A percentile compares a stretch with the other conserved stretches of the same genome.
Conservation (phyloP, 768 basidiomycete species). For the Asterophora parasitica region DNA sequence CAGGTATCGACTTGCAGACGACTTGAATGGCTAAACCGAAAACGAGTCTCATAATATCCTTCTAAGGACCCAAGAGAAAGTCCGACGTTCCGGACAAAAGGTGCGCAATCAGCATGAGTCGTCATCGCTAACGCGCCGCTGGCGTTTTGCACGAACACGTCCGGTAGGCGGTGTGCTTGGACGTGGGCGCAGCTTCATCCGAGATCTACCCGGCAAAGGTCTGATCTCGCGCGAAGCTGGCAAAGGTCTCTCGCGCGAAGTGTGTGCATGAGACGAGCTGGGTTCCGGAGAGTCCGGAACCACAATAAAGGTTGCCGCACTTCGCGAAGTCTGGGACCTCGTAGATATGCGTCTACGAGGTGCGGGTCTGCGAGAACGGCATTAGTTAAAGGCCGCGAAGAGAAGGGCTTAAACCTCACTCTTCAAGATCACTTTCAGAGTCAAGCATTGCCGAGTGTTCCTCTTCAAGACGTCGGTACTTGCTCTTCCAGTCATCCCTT, state of each 20-base stretch:
- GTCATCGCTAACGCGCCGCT: not conserved
- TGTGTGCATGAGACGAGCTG: no score
- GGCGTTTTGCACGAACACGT: constrained; percentile 7
- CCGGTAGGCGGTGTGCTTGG: constrained; percentile 7
- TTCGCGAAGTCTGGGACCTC: no score
- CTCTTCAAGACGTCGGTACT: constrained; percentile 19
- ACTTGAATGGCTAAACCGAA: no score
- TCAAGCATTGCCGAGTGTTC: constrained; percentile 2
- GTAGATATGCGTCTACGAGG: not conserved
- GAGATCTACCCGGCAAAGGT: not conserved
- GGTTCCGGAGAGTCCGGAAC: no score
- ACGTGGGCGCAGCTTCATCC: constrained; percentile 4
- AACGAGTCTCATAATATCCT: no score
- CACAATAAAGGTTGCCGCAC: no score
- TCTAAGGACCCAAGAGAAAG: no score
- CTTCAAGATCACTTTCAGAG: not conserved
- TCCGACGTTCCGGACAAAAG: no score
- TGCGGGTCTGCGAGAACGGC: not conserved
- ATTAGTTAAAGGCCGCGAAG: not conserved
- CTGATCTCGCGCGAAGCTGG: not conserved
- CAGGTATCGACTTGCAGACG: no score
- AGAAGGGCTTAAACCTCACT: not conserved
- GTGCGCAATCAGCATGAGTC: no score
- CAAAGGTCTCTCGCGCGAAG: no score
- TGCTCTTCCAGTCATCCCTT: constrained; percentile 8